Conservation (phyloP, 129 eudicot genomes). For the Kitagawia praeruptora region DNA sequence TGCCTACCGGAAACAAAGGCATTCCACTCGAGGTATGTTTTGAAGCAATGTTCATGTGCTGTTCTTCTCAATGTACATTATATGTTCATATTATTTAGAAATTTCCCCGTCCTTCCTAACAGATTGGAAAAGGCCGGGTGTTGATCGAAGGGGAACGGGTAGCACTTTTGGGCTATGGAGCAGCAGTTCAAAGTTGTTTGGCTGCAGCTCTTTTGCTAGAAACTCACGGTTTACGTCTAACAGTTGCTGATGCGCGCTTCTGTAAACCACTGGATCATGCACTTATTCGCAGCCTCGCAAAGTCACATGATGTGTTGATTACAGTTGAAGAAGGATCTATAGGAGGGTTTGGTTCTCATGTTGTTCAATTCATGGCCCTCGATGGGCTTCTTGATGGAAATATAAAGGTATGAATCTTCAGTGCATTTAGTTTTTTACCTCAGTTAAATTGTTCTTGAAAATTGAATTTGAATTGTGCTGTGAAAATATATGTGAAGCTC, state of each 20-base stretch:
- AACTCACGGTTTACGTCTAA: conserved; percentile 50
- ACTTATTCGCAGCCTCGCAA: conserved; percentile 69
- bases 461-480: neutral
- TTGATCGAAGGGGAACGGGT: conserved; percentile 78
- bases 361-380: conserved; percentile 82
- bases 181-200: conserved; percentile 80
- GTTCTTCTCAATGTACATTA: conserved; percentile 49
- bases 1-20: conserved; percentile 92
- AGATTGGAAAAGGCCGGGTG: conserved; percentile 90
- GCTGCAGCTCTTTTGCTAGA: conserved; percentile 60
- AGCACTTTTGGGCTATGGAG: conserved; percentile 81
- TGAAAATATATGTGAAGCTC: neutral
- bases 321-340: conserved; percentile 97
- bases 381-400: conserved; percentile 85
- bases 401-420: conserved; percentile 46
- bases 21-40: conserved; percentile 63
- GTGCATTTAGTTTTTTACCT: neutral
- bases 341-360: conserved; percentile 93
- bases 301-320: conserved; percentile 69
- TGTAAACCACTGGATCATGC: conserved; percentile 83
- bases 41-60: neutral
- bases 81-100: neutral
- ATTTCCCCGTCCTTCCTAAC: neutral
- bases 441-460: neutral
- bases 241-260: conserved; percentile 96